phyloP scores from a whole-genome alignment of 768 basidiomycete genomes.

The Leccinum uliginosum region DNA sequence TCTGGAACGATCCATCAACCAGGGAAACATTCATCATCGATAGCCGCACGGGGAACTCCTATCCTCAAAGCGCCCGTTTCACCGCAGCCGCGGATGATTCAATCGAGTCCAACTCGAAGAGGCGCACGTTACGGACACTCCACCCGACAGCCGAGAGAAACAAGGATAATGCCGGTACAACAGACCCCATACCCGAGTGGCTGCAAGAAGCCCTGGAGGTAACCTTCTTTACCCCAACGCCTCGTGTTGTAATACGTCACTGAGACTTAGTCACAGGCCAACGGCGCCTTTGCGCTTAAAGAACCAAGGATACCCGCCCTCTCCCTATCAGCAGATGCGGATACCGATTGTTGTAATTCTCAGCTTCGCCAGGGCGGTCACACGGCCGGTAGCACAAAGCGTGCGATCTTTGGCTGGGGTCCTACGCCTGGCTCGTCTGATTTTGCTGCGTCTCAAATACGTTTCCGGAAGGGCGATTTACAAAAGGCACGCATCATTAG shows the following conservation, averaged over 20 bases:
- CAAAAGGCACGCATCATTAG: slow-evolving; percentile 56
- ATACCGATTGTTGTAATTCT: slow-evolving; percentile 8
- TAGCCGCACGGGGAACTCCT: slow-evolving; percentile 65
- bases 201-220: slow-evolving; percentile 59
- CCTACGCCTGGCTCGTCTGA: slow-evolving; percentile 11
- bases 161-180: slow-evolving; percentile 7
- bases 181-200: slow-evolving; percentile 52
- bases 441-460: slow-evolving; percentile 23
- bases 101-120: slow-evolving; percentile 6
- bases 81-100: slow-evolving; percentile 5
- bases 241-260: slow-evolving; percentile 1
- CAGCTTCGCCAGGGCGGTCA: slow-evolving; percentile 12
- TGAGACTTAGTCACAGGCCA: slow-evolving; percentile 39
- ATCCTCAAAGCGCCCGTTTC: slow-evolving; percentile 28
- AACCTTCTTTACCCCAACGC: slow-evolving; percentile 17
- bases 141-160: slow-evolving; percentile 3
- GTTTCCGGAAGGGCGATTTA: slow-evolving; percentile 54
- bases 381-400: slow-evolving; percentile 6
- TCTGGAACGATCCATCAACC: slow-evolving; percentile 65
- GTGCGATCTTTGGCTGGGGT: slow-evolving; percentile 5
- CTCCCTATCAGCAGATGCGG: slow-evolving; percentile 10
- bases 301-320: slow-evolving; percentile 46
- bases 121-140: slow-evolving; percentile 14
- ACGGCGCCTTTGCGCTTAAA: slow-evolving; percentile 47
- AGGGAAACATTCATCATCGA: slow-evolving; percentile 59